These are phyloP conservation scores for Zalerion maritima DNA, from an alignment of 495 filamentous ascomycete genomes.

Conservation along the genomic window DNA sequence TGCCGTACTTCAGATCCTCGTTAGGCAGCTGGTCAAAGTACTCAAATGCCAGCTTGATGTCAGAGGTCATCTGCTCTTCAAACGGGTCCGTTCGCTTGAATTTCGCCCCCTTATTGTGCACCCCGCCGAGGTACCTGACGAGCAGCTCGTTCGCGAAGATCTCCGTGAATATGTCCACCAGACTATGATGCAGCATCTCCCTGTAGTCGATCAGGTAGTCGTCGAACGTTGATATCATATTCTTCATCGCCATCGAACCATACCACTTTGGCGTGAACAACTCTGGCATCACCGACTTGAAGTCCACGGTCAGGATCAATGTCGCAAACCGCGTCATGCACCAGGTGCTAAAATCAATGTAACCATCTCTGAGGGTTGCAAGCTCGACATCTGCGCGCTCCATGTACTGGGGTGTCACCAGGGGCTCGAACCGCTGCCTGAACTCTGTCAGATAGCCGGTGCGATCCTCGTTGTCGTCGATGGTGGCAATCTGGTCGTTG, in stretches of 20 bases:
- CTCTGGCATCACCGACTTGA: constrained; percentile 62
- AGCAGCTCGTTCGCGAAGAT: constrained; percentile 84
- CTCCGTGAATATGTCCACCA: constrained; percentile 79
- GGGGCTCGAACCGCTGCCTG: constrained; percentile 56
- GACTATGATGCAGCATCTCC: constrained; percentile 62
- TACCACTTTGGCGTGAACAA: constrained; percentile 93
- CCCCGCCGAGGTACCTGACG: constrained; percentile 67
- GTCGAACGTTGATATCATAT: constrained; percentile 82
- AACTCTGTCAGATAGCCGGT: constrained; percentile 69
- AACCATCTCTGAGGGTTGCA: constrained; percentile 65
- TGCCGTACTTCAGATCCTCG: constrained; percentile 32
- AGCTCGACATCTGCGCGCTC: constrained; percentile 55
- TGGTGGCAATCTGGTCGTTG: constrained; percentile 96
- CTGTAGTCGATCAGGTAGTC: constrained; percentile 85
- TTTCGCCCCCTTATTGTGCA: constrained; percentile 80
- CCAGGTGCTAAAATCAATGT: constrained; percentile 84
- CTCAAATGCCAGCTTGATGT: constrained; percentile 71
- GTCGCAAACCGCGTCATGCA: constrained; percentile 73
- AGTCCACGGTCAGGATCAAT: constrained; percentile 77
- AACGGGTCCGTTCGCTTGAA: constrained; percentile 75
- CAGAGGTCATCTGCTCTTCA: constrained; percentile 80
- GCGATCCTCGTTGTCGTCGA: constrained; percentile 70
- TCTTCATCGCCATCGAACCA: constrained; percentile 61
- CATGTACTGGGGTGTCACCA: constrained; percentile 72
- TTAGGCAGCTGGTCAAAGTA: constrained; percentile 45